A percentile compares a stretch with the other conserved stretches of the same genome.
Conservation (phyloP, 2,329 filamentous ascomycete species). For the Seiridium cupressi region DNA sequence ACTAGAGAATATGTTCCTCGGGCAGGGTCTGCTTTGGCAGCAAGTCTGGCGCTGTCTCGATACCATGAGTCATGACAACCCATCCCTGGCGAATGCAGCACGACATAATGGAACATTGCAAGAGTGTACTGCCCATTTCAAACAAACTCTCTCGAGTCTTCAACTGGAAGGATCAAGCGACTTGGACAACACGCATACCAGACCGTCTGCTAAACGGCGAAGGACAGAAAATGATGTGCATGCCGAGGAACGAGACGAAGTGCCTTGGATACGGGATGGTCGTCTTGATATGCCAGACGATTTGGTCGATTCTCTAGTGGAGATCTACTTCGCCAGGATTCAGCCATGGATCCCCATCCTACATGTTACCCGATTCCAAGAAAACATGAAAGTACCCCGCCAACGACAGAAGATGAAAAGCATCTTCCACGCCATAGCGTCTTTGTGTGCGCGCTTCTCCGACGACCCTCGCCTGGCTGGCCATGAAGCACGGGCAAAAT, state of each 20-base stretch:
- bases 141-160: slow-evolving; percentile 13
- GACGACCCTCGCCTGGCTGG: slow-evolving; percentile 23
- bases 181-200: neutral
- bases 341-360: slow-evolving; percentile 40
- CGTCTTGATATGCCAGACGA: slow-evolving; percentile 23
- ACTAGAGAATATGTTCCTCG: slow-evolving; percentile 37
- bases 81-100: neutral
- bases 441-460: slow-evolving; percentile 24
- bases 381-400: slow-evolving; percentile 18
- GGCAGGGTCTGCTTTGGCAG: slow-evolving; percentile 33
- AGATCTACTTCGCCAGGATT: slow-evolving; percentile 34
- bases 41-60: slow-evolving; percentile 25
- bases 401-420: slow-evolving; percentile 23
- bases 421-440: slow-evolving; percentile 33
- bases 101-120: slow-evolving; percentile 12
- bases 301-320: slow-evolving; percentile 30
- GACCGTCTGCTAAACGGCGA: neutral
- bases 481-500: slow-evolving; percentile 17
- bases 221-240: neutral
- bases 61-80: neutral
- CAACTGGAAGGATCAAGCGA: neutral
- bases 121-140: slow-evolving; percentile 18
- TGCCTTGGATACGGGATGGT: slow-evolving; percentile 2
- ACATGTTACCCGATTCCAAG: slow-evolving; percentile 29
- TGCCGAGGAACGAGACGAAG: neutral